phyloP scores from a whole-genome alignment of 805 yeast species.

The Kazachstania kunashirensis region DNA sequence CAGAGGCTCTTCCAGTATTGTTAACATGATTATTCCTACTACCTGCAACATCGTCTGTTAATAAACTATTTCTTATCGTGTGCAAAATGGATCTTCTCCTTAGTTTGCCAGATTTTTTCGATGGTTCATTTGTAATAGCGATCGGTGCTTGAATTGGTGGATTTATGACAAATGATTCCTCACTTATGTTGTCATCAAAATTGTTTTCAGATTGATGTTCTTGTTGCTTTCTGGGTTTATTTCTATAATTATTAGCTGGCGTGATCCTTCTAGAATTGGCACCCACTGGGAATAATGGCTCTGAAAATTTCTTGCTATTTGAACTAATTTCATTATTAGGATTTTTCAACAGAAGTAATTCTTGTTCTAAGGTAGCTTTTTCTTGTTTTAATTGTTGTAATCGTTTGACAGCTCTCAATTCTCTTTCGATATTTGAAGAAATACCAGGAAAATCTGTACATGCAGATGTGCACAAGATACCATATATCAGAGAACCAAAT shows the following conservation, averaged over 20 bases:
- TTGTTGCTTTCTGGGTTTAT: background rate
- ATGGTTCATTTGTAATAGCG: slow-evolving; percentile 1
- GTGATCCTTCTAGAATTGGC: slow-evolving; percentile 3
- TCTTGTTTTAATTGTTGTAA: slow-evolving; percentile 16
- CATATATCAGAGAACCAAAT: slow-evolving; percentile 66
- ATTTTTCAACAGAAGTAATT: slow-evolving; percentile 7
- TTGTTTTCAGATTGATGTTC: slow-evolving; percentile 2
- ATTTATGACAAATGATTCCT: slow-evolving; percentile 28
- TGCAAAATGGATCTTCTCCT: slow-evolving; percentile 29
- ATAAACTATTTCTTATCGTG: slow-evolving; percentile 24
- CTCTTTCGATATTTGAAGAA: slow-evolving; percentile 21
- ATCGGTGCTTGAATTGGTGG: slow-evolving; percentile 10
- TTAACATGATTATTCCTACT: background rate
- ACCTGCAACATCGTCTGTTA: slow-evolving; percentile 5
- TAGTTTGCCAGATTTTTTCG: slow-evolving; percentile 10
- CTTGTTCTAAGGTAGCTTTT: slow-evolving; percentile 9
- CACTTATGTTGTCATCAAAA: slow-evolving; percentile 26
- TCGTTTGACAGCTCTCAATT: slow-evolving; percentile 14
- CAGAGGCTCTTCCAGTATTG: slow-evolving; percentile 6
- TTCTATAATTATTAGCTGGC: background rate
- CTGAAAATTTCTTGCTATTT: slow-evolving; percentile 5
- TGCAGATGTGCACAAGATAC: slow-evolving; percentile 78
- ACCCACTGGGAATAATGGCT: slow-evolving; percentile 10
- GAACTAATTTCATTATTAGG: background rate
- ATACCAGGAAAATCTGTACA: slow-evolving; percentile 57